Evolutionary conservation across 1,139 yeast genomes (phyloP).

Genomic region (Saccharomyces hybrid): DNA sequence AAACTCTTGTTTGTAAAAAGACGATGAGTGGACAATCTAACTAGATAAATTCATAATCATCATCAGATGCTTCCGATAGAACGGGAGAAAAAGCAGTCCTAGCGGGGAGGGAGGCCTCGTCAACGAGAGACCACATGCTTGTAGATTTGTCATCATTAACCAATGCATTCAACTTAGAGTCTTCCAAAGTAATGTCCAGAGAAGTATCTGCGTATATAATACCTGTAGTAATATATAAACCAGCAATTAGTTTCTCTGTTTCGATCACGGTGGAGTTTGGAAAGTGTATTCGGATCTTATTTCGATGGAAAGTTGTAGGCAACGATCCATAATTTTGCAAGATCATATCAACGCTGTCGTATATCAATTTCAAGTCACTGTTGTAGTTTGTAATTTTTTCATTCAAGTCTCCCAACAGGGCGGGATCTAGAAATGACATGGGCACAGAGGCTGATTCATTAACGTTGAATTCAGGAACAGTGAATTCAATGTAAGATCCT

Average conservation of each 20-base stretch:
- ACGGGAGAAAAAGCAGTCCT: conserved; percentile 5
- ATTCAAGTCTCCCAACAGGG: conserved; percentile 39
- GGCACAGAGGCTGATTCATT: conserved; percentile 38
- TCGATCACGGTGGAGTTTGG: conserved; percentile 51
- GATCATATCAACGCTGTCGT: conserved; percentile 14
- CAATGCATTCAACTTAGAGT: conserved; percentile 2
- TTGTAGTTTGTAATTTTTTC: conserved; percentile 35
- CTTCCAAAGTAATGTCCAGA: conserved; percentile 1
- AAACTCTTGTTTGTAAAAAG: not conserved
- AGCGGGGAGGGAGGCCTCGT: not conserved
- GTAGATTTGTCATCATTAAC: not conserved
- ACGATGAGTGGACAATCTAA: conserved; percentile 36
- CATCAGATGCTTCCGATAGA: conserved; percentile 13
- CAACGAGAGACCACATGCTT: not conserved
- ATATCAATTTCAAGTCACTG: conserved; percentile 35
- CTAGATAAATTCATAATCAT: conserved; percentile 32
- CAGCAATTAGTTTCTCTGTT: conserved; percentile 44
- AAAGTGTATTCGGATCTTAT: conserved; percentile 45
- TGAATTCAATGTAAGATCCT: conserved; percentile 51
- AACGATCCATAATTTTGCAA: conserved; percentile 44
- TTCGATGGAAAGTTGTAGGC: conserved; percentile 39
- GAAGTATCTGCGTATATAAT: conserved; percentile 34
- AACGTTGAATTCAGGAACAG: conserved; percentile 27
- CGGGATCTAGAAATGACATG: conserved; percentile 43
- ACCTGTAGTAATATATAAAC: conserved; percentile 46